Conservation (phyloP, 306 rosid genomes). For the Sindora glabra region DNA sequence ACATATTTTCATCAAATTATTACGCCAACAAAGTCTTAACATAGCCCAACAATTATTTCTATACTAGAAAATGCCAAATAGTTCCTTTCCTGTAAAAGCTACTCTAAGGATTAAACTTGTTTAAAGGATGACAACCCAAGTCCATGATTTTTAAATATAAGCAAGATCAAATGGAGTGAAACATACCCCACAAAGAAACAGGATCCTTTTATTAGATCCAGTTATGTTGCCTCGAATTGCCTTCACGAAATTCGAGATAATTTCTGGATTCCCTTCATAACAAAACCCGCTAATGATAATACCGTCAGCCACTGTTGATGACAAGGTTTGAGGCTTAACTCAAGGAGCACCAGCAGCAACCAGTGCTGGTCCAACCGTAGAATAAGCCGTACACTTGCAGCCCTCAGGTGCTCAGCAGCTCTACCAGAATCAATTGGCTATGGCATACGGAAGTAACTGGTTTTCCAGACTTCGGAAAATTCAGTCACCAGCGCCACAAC, state of each 20-base stretch:
- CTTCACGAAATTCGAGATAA: slow-evolving; percentile 48
- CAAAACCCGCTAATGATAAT: slow-evolving; percentile 53
- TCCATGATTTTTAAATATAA: neutral
- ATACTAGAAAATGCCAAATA: neutral
- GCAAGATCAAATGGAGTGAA: neutral
- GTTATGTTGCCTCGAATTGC: slow-evolving; percentile 70
- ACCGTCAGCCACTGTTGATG: slow-evolving; percentile 57
- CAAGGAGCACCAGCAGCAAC: slow-evolving; percentile 75
- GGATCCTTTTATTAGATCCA: slow-evolving; percentile 55
- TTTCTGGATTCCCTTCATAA: slow-evolving; percentile 55
- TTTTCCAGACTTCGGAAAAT: slow-evolving; percentile 45
- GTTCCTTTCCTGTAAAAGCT: neutral
- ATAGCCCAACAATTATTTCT: too few relatives aligned
- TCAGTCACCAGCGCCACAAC: slow-evolving; percentile 46
- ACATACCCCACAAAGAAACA: slow-evolving; percentile 88
- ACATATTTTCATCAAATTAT: too few relatives aligned
- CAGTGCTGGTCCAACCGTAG: slow-evolving; percentile 46
- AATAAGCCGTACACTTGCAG: slow-evolving; percentile 60
- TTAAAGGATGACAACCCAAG: too few relatives aligned
- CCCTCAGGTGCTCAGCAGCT: slow-evolving; percentile 64
- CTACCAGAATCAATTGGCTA: slow-evolving; percentile 73
- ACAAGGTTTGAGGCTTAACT: slow-evolving; percentile 64
- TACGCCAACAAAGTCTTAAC: too few relatives aligned
- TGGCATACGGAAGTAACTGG: slow-evolving; percentile 73
- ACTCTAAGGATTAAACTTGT: too few relatives aligned